Base-by-base conservation (phyloP, 1,284 basidiomycete genomes). In the Sanghuangporus weigelae region DNA sequence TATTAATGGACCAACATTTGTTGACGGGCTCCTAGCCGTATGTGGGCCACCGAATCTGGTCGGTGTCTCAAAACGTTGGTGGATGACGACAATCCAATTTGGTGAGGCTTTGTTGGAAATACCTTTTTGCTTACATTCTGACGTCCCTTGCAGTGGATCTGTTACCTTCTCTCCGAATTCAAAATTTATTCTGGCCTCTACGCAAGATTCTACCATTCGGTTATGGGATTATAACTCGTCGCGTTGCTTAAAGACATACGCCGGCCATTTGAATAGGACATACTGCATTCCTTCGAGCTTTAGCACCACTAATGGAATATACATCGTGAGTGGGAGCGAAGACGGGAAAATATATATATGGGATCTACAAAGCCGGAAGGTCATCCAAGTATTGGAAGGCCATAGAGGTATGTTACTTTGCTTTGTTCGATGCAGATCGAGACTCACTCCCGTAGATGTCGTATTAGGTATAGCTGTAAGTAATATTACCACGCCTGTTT, bases 41-140 rank as follows among this genome's bases (percentile, higher is more conserved):
- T 97, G 67, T 99, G 97, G 97, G 96, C 98, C 71, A 89, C 93
- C 0, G 89, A 94, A 61, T 96, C 95, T 0, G 97, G 96, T 1
- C 95, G 98, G 74, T 99, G 97, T 76, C 80, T 99, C 49, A 98
- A 96, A 74, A 99, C 97, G 3, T 76, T 99, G 31, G 95, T 96
- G 11, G 96, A 98, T 69, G 95, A 96, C 70, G 93, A 96, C 67
- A 96, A 96, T 77, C 92, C 93, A 2, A 93, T 96, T 61, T 92
- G 96, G 88, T 93, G 67, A 55, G 83, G 71, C 64, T n/a, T 35
- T 62, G 65, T 67, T 26, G 59, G 65, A 40, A 65, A 63, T 35
- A 68, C 53, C 48, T 46, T 19, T 6, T 56, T 44, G 35, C 2
- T 11, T 38, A 39, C 44, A 44, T 53, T 57, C 40, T 50, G 62